Evolutionary conservation across 768 basidiomycete species (phyloP).

Genomic region (Neoboletus subvelutipes): DNA sequence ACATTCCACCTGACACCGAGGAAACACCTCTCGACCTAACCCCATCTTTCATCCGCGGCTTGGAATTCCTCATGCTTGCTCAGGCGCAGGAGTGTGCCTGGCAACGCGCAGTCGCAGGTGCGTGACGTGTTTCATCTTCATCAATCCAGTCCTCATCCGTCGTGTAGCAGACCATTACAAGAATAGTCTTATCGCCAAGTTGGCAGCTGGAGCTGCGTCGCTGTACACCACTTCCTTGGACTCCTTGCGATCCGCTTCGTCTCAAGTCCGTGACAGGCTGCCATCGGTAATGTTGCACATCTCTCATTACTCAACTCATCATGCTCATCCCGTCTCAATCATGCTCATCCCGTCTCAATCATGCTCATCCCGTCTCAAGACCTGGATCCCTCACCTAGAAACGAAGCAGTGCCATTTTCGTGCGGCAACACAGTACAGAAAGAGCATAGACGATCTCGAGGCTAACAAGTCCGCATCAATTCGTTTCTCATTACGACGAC

Average conservation of each 20-base stretch:
- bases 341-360: no score
- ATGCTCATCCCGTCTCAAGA: constrained; percentile 35
- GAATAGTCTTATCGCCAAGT: constrained; percentile 79
- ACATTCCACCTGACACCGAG: constrained; percentile 47
- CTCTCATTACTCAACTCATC: neutral
- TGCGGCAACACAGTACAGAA: constrained; percentile 86
- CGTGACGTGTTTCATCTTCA: constrained; percentile 4
- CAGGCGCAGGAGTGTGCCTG: constrained; percentile 97
- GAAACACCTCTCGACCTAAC: constrained; percentile 69
- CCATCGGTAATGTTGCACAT: constrained; percentile 47
- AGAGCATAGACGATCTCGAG: constrained; percentile 86
- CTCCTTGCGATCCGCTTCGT: constrained; percentile 43
- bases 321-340: constrained; percentile 17
- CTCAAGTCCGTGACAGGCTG: constrained; percentile 47
- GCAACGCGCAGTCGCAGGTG: constrained; percentile 88
- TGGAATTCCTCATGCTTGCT: constrained; percentile 81
- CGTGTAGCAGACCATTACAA: constrained; percentile 58
- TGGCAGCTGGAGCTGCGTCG: constrained; percentile 72
- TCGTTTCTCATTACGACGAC: neutral
- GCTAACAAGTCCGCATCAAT: constrained; percentile 53
- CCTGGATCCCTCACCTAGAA: constrained; percentile 79
- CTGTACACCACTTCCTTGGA: constrained; percentile 57
- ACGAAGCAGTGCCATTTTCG: constrained; percentile 83
- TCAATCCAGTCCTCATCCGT: neutral
- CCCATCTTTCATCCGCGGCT: constrained; percentile 51